Evolutionary conservation across 129 eudicot genomes (phyloP).

Genomic region (Daucus carota): DH1_v3.0 NC_030383.2:4338501-4339000

Average conservation of each 20-base stretch:
- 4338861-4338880: conserved; percentile 40
- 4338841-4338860: conserved; percentile 38
- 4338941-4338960: conserved; percentile 68
- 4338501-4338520: conserved; percentile 28
- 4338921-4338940: conserved; percentile 28
- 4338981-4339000: conserved; percentile 61
- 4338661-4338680: conserved; percentile 36
- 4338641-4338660: conserved; percentile 21
- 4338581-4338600: conserved; percentile 16
- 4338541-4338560: conserved; percentile 21
- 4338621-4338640: conserved; percentile 9
- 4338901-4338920: conserved; percentile 17
- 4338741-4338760: conserved; percentile 60
- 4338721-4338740: conserved; percentile 58
- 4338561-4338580: conserved; percentile 35
- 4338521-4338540: conserved; percentile 36
- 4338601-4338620: conserved; percentile 11
- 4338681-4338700: conserved; percentile 54
- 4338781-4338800: conserved; percentile 53
- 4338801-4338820: conserved; percentile 71
- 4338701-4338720: conserved; percentile 59
- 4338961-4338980: conserved; percentile 56
- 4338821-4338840: conserved; percentile 64
- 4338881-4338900: conserved; percentile 70
- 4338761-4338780: conserved; percentile 59